These are phyloP conservation scores for Tetradesmus obliquus DNA, from an alignment of 139 green algal genomes.

Conservation along the genomic window DNA sequence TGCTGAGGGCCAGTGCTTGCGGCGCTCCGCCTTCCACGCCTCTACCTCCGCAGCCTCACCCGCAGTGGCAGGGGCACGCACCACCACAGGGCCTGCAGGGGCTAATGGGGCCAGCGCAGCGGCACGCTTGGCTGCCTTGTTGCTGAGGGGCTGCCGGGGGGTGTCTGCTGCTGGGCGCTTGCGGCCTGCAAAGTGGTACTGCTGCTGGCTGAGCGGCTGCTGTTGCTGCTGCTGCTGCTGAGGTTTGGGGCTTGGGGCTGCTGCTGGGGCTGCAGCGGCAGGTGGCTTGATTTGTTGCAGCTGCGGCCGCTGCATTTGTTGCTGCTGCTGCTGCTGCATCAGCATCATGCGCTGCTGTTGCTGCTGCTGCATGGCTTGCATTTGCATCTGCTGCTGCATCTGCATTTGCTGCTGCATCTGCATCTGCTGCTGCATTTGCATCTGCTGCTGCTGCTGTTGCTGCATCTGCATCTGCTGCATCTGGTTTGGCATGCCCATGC, in stretches of 20 bases:
- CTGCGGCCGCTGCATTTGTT: not conserved
- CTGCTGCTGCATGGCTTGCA: not conserved
- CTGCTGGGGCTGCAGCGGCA: not conserved
- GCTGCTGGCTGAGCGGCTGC: not conserved
- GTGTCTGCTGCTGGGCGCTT: not conserved
- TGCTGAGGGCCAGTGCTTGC: conserved; percentile 55
- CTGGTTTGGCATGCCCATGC: conserved; percentile 4
- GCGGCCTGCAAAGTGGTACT: conserved; percentile 38
- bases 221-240: not conserved
- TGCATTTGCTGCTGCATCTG: conserved; percentile 4
- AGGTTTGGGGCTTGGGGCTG: not conserved
- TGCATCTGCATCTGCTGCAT: conserved; percentile 29
- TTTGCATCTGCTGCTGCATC: conserved; percentile 4
- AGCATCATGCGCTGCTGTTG: not conserved
- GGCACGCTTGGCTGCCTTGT: conserved; percentile 27
- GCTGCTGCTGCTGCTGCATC: conserved; percentile 4
- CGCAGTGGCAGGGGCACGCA: conserved; percentile 48
- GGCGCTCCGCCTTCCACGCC: conserved; percentile 62
- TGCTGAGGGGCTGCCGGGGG: not conserved
- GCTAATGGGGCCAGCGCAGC: conserved; percentile 8
- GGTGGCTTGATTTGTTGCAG: conserved; percentile 27
- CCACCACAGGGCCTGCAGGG: conserved; percentile 44
- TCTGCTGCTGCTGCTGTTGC: conserved; percentile 5
- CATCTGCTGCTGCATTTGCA: conserved; percentile 16
- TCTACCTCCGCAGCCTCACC: conserved; percentile 60